Conservation (phyloP, 169 alveolate species). For the Plasmodium gonderi region DNA sequence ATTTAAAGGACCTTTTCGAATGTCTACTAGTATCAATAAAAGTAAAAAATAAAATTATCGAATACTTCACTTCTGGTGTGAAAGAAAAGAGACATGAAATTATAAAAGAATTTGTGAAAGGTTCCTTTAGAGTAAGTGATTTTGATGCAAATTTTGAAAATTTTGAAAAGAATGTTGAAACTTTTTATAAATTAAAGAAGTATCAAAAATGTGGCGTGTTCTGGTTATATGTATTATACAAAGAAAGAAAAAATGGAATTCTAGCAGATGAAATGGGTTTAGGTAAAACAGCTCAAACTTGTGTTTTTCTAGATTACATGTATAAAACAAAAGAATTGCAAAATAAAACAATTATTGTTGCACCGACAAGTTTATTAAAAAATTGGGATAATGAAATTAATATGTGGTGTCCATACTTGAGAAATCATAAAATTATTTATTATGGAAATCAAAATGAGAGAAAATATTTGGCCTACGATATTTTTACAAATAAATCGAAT, state of each 20-base stretch:
- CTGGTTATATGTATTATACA: constrained; percentile 88
- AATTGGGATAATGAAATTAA: constrained; percentile 89
- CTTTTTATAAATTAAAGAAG: constrained; percentile 81
- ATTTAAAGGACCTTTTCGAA: constrained; percentile 22
- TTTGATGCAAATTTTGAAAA: constrained; percentile 38
- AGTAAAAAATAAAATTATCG: constrained; percentile 51
- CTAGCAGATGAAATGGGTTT: constrained; percentile 95
- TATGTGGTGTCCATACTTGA: constrained; percentile 90
- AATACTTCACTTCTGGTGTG: constrained; percentile 15
- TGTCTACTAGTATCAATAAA: constrained; percentile 28
- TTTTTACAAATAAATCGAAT: constrained; percentile 26
- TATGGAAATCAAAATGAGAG: constrained; percentile 87
- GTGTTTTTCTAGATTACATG: constrained; percentile 84
- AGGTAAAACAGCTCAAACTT: constrained; percentile 92
- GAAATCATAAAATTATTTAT: constrained; percentile 81
- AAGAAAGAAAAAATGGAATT: constrained; percentile 84
- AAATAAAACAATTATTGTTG: constrained; percentile 85
- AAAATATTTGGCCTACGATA: constrained; percentile 73
- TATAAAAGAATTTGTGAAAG: constrained; percentile 63
- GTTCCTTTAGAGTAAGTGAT: constrained; percentile 47
- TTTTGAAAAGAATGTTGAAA: constrained; percentile 54
- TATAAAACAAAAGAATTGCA: constrained; percentile 46
- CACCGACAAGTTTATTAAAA: constrained; percentile 89
- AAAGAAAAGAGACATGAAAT: constrained; percentile 45
- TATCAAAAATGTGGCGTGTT: constrained; percentile 91